Evolutionary conservation across 768 basidiomycete genomes (phyloP).

Genomic region (Gelatoporia subvermispora): DNA sequence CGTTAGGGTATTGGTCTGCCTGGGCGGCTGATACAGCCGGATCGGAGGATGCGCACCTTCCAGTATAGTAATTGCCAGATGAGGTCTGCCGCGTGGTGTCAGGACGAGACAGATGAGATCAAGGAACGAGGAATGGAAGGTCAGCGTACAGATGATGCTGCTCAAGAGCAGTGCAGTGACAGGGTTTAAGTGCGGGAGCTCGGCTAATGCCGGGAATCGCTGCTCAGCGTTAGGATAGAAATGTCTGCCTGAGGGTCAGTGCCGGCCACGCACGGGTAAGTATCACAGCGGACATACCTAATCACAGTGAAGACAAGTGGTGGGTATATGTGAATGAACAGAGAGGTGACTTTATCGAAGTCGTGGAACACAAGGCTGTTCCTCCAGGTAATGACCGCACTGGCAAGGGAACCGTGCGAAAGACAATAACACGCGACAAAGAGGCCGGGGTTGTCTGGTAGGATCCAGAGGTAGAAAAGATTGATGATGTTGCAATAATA

Average conservation of each 20-base stretch:
- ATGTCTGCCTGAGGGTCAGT: conserved; percentile 47
- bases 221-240: conserved; percentile 76
- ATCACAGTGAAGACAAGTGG: conserved; percentile 91
- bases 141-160: conserved; percentile 81
- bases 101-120: conserved; percentile 11
- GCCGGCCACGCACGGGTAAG: background rate
- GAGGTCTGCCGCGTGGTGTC: conserved; percentile 50
- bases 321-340: conserved; percentile 94
- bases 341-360: conserved; percentile 89
- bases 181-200: conserved; percentile 69
- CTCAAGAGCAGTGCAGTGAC: conserved; percentile 71
- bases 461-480: conserved; percentile 86
- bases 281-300: conserved; percentile 43
- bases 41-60: conserved; percentile 49
- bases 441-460: conserved; percentile 70
- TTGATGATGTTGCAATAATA: conserved; percentile 92
- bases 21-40: too few relatives aligned
- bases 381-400: conserved; percentile 96
- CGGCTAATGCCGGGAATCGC: conserved; percentile 80
- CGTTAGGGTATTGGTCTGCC: background rate
- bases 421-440: conserved; percentile 93
- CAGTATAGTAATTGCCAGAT: conserved; percentile 93
- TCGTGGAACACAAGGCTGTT: conserved; percentile 99
- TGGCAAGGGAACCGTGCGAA: conserved; percentile 85
- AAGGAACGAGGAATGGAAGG: conserved; percentile 11